Percentiles rank a stretch among this genome's conserved stretches.
Conservation (phyloP, 2,329 filamentous ascomycete species). For the Coniochaeta hoffmannii region DNA sequence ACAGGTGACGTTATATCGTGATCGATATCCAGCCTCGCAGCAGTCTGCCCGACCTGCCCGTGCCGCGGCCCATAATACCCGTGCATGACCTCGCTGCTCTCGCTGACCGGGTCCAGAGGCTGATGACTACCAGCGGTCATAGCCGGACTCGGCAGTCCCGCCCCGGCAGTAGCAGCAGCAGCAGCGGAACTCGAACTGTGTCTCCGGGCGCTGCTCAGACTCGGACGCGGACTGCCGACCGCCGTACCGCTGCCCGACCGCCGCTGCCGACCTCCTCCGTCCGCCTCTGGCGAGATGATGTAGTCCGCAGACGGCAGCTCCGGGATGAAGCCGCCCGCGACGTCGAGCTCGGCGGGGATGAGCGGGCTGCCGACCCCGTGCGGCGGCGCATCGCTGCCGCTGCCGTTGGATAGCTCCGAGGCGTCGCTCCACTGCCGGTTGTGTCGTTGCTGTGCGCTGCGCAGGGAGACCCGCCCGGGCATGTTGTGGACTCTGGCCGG, state of each 20-base stretch:
- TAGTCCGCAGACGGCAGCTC: conserved; percentile 25
- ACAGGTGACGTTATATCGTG: conserved; percentile 9
- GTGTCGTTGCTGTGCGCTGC: conserved; percentile 20
- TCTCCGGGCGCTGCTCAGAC: conserved; percentile 17
- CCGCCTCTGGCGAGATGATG: conserved; percentile 10
- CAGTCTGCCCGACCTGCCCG: conserved; percentile 32
- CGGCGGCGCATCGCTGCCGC: conserved; percentile 20
- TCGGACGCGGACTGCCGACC: conserved; percentile 14
- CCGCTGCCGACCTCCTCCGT: not conserved
- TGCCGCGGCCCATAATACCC: conserved; percentile 36
- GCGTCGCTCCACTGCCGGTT: conserved; percentile 34
- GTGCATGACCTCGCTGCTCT: conserved; percentile 33
- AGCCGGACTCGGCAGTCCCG: conserved; percentile 7
- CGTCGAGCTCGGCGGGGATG: conserved; percentile 31
- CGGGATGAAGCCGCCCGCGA: conserved; percentile 21
- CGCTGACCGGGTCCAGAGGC: conserved; percentile 29
- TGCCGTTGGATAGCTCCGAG: conserved; percentile 31
- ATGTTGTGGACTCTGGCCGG: conserved; percentile 10
- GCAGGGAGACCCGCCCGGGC: conserved; percentile 14
- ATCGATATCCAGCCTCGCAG: conserved; percentile 16
- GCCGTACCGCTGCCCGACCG: conserved; percentile 16
- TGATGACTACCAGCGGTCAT: not conserved
- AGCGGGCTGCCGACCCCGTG: conserved; percentile 13
- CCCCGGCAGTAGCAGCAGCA: too few relatives aligned
- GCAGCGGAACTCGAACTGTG: conserved; percentile 18